Base-by-base conservation (phyloP, 306 rosid genomes). In the Sicyos edulis region DNA sequence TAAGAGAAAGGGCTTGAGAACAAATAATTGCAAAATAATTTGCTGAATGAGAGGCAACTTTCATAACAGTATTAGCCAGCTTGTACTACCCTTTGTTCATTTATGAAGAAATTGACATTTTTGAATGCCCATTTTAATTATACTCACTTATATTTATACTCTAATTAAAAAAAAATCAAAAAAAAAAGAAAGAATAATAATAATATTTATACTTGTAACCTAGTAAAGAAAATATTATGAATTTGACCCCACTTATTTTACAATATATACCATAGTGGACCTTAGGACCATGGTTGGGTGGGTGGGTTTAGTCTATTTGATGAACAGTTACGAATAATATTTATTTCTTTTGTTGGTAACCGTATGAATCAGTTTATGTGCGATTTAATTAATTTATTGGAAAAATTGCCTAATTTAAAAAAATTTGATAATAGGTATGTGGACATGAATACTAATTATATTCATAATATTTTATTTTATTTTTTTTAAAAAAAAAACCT, bases 201-300 rank as follows among this genome's bases (percentile, higher is more conserved):
- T n/a, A n/a, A 40, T 64, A 64, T 42, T 64, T 6, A 8, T 10
- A n/a, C 12, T 64, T 32, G n/a, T 44, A 64, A 64, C 71, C 29
- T 42, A 9, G 16, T 16, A 64, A 40, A 37, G 14, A 0, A 1
- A n/a, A 40, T 64, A 64, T 42, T 64, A 2, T 17, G 40, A 42
- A 64, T 34, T 64, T 64, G 71, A 37, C 71, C 53, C 71, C n/a
- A 65, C 53, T 16, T 64, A 14, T 0, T 64, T 40, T 40, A 60
- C 29, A 29, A 60, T 17, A 19, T 64, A 64, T n/a, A 26, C 47
- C 24, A 19, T 42, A 61, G 32, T 61, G 47, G 49, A 32, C 49
- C 21, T 10, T 7, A 60, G 13, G 44, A 15, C 45, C 19, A 60
- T 26, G 66, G 66, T 12, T 5, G 37, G 47, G 29, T 34, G 15